Conservation (phyloP, 352 stramenopile genomes). For the Phytophthora ramorum region DNA sequence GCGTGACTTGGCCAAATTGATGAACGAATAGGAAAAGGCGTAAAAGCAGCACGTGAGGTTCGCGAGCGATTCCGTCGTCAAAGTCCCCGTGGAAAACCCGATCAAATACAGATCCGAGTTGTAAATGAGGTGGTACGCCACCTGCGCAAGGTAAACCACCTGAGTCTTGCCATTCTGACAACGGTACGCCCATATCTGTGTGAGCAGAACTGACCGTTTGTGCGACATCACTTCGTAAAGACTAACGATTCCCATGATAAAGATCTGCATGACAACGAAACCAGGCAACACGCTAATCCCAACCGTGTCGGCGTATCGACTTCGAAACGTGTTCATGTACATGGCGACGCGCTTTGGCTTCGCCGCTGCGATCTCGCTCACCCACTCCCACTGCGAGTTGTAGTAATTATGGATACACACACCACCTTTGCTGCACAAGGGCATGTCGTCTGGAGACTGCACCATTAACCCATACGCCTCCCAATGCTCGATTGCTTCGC, state of each 20-base stretch:
- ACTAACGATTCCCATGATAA: slow-evolving; percentile 36
- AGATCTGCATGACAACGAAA: slow-evolving; percentile 37
- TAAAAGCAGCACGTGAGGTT: slow-evolving; percentile 20
- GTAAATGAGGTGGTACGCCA: slow-evolving; percentile 31
- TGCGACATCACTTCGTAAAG: slow-evolving; percentile 4
- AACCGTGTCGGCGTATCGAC: slow-evolving; percentile 26
- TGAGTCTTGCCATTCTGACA: slow-evolving; percentile 18
- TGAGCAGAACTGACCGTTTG: too few relatives aligned
- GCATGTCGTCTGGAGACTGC: slow-evolving; percentile 38
- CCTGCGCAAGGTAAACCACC: slow-evolving; percentile 26
- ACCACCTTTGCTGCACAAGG: slow-evolving; percentile 30
- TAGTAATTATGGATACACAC: slow-evolving; percentile 40
- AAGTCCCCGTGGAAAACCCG: slow-evolving; percentile 29
- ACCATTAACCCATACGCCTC: slow-evolving; percentile 36
- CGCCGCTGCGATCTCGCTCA: slow-evolving; percentile 15
- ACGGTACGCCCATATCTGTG: too few relatives aligned
- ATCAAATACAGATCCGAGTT: slow-evolving; percentile 35
- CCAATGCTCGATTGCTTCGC: slow-evolving; percentile 18
- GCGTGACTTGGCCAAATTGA: slow-evolving; percentile 16
- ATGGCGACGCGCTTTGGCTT: slow-evolving; percentile 21
- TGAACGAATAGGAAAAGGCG: slow-evolving; percentile 20
- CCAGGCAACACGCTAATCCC: slow-evolving; percentile 26
- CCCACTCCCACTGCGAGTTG: slow-evolving; percentile 37
- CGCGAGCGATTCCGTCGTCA: slow-evolving; percentile 15
- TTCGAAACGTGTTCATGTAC: slow-evolving; percentile 28